Conservation (phyloP, 805 yeast genomes). For the Candida palmyrensis region DNA sequence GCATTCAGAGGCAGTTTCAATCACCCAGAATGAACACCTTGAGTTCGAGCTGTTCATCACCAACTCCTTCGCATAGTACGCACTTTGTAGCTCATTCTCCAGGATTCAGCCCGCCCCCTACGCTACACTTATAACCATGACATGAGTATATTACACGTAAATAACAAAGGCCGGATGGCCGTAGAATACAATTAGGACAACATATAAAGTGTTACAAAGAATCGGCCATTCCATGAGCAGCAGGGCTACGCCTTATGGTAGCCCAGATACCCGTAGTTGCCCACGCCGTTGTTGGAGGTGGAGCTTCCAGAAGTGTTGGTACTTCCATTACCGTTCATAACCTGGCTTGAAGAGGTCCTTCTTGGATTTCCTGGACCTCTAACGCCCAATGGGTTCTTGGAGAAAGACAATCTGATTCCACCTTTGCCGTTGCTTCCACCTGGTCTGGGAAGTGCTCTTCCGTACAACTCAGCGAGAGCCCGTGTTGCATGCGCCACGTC, state of each 20-base stretch:
- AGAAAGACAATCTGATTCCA: constrained; percentile 88
- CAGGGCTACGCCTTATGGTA: constrained; percentile 25
- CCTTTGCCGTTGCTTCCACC: constrained; percentile 73
- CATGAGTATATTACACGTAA: constrained; percentile 4
- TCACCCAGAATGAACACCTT: no score
- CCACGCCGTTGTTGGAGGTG: constrained; percentile 16
- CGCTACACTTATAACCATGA: neutral
- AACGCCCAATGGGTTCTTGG: constrained; percentile 96
- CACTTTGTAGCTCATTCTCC: neutral
- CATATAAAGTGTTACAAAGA: no score
- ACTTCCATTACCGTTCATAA: constrained; percentile 5
- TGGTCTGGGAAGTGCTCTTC: constrained; percentile 82
- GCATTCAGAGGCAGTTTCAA: no score
- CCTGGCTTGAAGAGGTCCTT: constrained; percentile 30
- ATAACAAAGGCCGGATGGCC: constrained; percentile 5
- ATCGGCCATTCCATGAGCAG: no score
- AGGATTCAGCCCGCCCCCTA: neutral
- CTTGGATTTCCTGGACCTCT: constrained; percentile 60
- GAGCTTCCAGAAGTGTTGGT: constrained; percentile 1
- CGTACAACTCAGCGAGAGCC: constrained; percentile 91
- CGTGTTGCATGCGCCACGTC: constrained; percentile 91
- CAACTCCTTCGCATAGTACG: no score
- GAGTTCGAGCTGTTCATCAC: no score
- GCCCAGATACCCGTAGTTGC: constrained; percentile 33
- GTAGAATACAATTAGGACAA: no score